phyloP scores from a whole-genome alignment of 257 asterid genomes.

The Prunella vulgaris region DNA sequence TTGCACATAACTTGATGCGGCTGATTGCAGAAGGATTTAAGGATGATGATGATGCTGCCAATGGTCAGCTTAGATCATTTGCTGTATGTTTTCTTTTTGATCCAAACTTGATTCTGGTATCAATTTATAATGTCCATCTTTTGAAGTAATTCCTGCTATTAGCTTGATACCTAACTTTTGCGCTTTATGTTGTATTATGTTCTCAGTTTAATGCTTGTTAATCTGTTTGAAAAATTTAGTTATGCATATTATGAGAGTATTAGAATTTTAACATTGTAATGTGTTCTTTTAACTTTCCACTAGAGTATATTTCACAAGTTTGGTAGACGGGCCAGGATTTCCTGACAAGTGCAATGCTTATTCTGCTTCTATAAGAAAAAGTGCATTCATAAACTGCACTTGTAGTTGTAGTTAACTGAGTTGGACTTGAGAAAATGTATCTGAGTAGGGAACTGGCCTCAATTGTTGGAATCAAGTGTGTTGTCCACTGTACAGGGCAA shows the following conservation, averaged over 20 bases:
- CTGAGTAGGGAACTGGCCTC: too few species aligned
- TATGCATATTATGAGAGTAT: too few species aligned
- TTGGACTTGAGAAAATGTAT: too few species aligned
- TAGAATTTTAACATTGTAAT: background rate
- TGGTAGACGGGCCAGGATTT: background rate
- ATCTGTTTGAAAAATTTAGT: background rate
- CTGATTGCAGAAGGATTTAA: slow-evolving; percentile 89
- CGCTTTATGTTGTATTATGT: background rate
- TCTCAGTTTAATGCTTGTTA: background rate
- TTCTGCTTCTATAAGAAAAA: too few species aligned
- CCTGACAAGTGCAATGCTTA: too few species aligned
- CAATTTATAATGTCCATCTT: too few species aligned
- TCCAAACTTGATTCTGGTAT: slow-evolving; percentile 12
- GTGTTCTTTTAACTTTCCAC: background rate
- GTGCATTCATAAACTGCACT: too few species aligned
- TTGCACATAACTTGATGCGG: slow-evolving; percentile 85
- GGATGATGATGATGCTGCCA: slow-evolving; percentile 62
- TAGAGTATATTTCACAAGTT: background rate
- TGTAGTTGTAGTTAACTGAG: too few species aligned
- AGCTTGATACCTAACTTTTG: background rate
- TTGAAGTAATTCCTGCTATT: background rate
- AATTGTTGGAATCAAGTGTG: too few species aligned
- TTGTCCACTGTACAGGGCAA: too few species aligned
- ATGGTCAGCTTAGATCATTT: slow-evolving; percentile 71
- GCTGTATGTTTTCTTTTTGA: slow-evolving; percentile 43